Evolutionary conservation across 2,329 filamentous ascomycete genomes (phyloP).

Genomic region (Onygena corvina): DNA sequence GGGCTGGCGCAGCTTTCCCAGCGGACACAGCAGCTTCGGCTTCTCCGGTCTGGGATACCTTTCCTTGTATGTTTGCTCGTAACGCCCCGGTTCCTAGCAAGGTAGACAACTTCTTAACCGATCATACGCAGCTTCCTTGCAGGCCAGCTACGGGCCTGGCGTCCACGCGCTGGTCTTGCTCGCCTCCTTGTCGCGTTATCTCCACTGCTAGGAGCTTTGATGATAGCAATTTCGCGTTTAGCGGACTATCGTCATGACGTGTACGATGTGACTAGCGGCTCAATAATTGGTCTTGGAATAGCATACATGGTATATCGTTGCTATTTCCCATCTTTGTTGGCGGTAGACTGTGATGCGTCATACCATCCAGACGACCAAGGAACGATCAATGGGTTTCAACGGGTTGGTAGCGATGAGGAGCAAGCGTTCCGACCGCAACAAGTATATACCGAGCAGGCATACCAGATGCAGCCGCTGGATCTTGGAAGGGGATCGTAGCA

Average conservation of each 20-base stretch:
- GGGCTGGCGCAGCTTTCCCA: conserved; percentile 54
- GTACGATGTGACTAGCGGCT: conserved; percentile 48
- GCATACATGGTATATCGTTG: conserved; percentile 49
- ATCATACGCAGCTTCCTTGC: conserved; percentile 30
- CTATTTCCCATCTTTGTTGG: conserved; percentile 41
- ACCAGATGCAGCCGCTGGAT: conserved; percentile 8
- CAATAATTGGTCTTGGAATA: conserved; percentile 42
- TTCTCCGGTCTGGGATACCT: conserved; percentile 52
- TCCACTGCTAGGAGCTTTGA: conserved; percentile 44
- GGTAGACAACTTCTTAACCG: not conserved
- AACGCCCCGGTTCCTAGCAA: not conserved
- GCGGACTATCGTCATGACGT: conserved; percentile 55
- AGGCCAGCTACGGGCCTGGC: conserved; percentile 48
- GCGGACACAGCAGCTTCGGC: conserved; percentile 50
- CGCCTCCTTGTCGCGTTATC: conserved; percentile 44
- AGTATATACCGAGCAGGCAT: conserved; percentile 3
- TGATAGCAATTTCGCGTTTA: conserved; percentile 51
- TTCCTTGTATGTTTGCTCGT: conserved; percentile 28
- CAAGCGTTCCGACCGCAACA: conserved; percentile 5
- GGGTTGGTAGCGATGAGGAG: conserved; percentile 14
- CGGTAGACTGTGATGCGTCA: conserved; percentile 12
- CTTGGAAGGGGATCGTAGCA: not conserved
- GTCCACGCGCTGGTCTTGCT: conserved; percentile 46
- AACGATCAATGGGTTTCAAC: conserved; percentile 9
- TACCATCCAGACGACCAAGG: conserved; percentile 11